Evolutionary conservation across 2,329 filamentous ascomycete species (phyloP), one percentile per base, ranked within the genome.

Genomic region (Arachnopeziza araneosa): DNA sequence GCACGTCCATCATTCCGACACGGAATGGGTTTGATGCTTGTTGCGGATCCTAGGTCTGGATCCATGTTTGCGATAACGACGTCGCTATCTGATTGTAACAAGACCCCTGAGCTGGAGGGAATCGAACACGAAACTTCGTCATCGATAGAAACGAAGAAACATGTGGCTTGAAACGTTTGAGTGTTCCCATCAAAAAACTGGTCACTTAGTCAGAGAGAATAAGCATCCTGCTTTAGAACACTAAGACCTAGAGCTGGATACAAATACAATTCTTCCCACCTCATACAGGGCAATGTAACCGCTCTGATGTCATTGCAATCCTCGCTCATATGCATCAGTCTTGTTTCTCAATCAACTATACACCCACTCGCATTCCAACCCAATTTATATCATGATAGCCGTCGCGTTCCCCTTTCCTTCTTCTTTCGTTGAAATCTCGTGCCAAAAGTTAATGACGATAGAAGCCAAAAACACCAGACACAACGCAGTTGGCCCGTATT

Each of bases 401-500:
- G 36, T 44, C 17, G 12, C 36, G 17, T 44, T 44, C 36, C 36
- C 36, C 17, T 44, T 53, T 24, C 10, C 23, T n/a, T 21, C 30
- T 44, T 52, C 70, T 60, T 83, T 80, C 55, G 86, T 82, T 48
- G 80, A 82, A n/a, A 91, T 82, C 64, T 93, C 85, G 68, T 91
- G 87, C 4, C 77, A 89, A 79, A 96, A 96, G 74, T 95, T 96
- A 24, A 96, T 72, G 3, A 81, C 78, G 12, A 97, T 85, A 2
- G 92, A 90, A 0, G 82, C 76, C 50, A 97, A 83, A 57, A 98
- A 74, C 2, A 89, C 83, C 9, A 81, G 69, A 68, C 92, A 96
- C 32, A 99, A 80, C 23, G 86, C 76, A 3, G 82, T 92, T 0
- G 95, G 93, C 0, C 95, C 95, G 81, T 87, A 89, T 67, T 85